These are phyloP conservation scores for Fagopyrum tataricum DNA, from an alignment of 148 eudicot genomes.

Conservation along the genomic window DNA sequence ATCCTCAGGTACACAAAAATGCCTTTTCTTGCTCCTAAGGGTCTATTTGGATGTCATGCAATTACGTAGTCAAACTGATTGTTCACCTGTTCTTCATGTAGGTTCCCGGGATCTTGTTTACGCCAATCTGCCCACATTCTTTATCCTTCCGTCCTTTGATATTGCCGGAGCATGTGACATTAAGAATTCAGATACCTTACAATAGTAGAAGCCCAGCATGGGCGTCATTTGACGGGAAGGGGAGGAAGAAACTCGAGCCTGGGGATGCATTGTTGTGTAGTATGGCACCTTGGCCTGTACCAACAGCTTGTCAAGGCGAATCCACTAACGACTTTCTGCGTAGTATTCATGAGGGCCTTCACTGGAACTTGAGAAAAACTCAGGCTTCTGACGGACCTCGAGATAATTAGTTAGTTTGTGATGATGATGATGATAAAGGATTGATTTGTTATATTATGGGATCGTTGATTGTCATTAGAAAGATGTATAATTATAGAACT, in stretches of 20 bases:
- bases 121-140: constrained; percentile 55
- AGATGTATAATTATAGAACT: no score
- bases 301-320: constrained; percentile 79
- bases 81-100: constrained; percentile 13
- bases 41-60: no score
- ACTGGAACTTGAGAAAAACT: constrained; percentile 93
- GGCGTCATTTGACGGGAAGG: constrained; percentile 78
- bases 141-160: constrained; percentile 46
- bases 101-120: constrained; percentile 87
- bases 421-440: not conserved
- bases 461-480: not conserved
- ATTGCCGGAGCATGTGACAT: constrained; percentile 60
- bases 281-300: constrained; percentile 96
- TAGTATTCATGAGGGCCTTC: constrained; percentile 89
- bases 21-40: not conserved
- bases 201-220: constrained; percentile 73
- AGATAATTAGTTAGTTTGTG: not conserved
- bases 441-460: not conserved
- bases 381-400: constrained; percentile 74
- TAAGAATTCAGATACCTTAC: constrained; percentile 62
- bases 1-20: constrained; percentile 63
- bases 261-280: constrained; percentile 91
- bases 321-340: constrained; percentile 82
- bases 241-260: constrained; percentile 46
- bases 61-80: not conserved